Conservation (phyloP, 1,284 basidiomycete genomes). For the Austroboletus rostrupii region DNA sequence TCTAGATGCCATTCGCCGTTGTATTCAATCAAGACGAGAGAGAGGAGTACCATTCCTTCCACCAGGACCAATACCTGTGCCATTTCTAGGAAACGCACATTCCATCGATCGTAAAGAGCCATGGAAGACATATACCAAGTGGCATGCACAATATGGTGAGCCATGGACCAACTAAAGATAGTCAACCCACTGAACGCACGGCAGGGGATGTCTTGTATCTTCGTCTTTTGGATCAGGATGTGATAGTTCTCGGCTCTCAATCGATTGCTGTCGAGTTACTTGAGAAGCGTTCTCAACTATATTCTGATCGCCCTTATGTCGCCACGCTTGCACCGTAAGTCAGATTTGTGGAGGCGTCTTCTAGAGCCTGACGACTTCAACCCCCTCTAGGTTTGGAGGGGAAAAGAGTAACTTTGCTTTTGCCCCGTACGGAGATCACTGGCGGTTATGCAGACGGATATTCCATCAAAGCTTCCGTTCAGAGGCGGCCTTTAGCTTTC, state of each 20-base stretch:
- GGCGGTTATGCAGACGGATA: slow-evolving; percentile 12
- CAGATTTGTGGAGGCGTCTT: background rate
- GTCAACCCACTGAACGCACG: background rate
- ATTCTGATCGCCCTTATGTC: slow-evolving; percentile 13
- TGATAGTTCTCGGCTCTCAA: slow-evolving; percentile 10
- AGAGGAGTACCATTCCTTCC: slow-evolving; percentile 4
- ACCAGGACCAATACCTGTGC: slow-evolving; percentile 5
- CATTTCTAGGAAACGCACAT: slow-evolving; percentile 9
- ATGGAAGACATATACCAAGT: slow-evolving; percentile 16
- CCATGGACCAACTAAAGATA: background rate
- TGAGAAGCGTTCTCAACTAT: slow-evolving; percentile 12
- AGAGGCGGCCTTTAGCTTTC: slow-evolving; percentile 1
- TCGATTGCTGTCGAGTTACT: slow-evolving; percentile 7
- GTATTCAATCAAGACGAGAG: background rate
- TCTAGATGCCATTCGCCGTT: background rate
- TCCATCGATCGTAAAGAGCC: slow-evolving; percentile 5
- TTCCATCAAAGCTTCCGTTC: slow-evolving; percentile 10
- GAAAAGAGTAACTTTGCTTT: slow-evolving; percentile 3
- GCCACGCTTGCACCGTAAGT: slow-evolving; percentile 12
- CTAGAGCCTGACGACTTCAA: too few species aligned
- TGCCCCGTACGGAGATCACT: slow-evolving; percentile 7
- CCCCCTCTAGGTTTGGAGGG: slow-evolving; percentile 4
- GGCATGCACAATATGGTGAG: slow-evolving; percentile 13
- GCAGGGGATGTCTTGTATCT: slow-evolving; percentile 11
- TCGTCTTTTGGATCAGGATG: slow-evolving; percentile 12